Base-by-base conservation (phyloP, 176 grass and related monocot genomes). In the Triticum timopheevii region DNA sequence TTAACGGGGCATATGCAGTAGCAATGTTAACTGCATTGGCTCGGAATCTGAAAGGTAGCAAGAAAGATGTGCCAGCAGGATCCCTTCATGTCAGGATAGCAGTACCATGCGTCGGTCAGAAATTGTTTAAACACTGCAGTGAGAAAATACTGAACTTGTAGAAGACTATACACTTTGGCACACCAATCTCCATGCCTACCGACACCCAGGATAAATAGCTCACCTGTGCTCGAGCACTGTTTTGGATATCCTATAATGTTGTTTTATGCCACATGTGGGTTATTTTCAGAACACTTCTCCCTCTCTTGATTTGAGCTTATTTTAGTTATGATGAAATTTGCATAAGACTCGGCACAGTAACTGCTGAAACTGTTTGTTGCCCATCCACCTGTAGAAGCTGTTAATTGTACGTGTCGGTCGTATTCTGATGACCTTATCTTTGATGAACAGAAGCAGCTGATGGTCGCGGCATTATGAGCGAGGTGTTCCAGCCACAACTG, bases 391-490 rank as follows among this genome's bases (percentile, higher is more conserved):
- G 7, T 80, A 66, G 34, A 76, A 73, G 3, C 67, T 19, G 23
- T 82, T 12, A 70, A 30, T 40, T 75, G 58, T 82, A 39, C 44
- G 52, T 47, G n/a, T 45, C 9, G 20, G 15, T 85, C 22, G 2
- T 7, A 19, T 38, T 77, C 56, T 50, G 52, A 90, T 39, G 28
- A 84, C 69, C 78, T 77, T 24, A 85, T 82, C 16, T 24, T 71
- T 76, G 69, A 59, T 52, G 62, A 70, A 74, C 90, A 70, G 86
- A 44, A 82, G 28, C 50, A 76, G 69, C 25, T 47, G 11, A 5
- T 85, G 6, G 10, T 40, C 24, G 10, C 63, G 62, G 17, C 45
- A 9, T 22, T 59, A 69, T 69, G 82, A 52, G 62, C 52, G 69
- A 40, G 36, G 70, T 71, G 76, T 68, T 76, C 77, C 69, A 77